Conservation (phyloP, 2,329 filamentous ascomycete genomes). For the Hypoxylon sp. region DNA sequence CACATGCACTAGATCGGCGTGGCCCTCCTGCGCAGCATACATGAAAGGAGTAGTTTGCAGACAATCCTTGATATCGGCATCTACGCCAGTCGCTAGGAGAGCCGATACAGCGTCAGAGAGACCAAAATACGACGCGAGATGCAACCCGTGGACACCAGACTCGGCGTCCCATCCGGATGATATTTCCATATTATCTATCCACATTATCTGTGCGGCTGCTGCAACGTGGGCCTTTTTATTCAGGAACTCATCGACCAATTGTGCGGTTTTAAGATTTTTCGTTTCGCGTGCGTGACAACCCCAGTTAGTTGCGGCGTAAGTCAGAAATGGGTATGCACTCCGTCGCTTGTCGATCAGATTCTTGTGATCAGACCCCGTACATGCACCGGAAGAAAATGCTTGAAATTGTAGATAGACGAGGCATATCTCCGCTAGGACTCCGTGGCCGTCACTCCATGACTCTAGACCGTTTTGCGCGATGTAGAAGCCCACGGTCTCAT, state of each 20-base stretch:
- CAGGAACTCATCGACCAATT: neutral
- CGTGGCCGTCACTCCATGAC: slow-evolving; percentile 10
- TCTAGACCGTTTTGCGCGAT: slow-evolving; percentile 19
- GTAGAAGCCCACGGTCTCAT: slow-evolving; percentile 20
- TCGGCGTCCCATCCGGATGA: slow-evolving; percentile 20
- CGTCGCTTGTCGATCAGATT: slow-evolving; percentile 2
- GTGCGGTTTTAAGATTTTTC: neutral
- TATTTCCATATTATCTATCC: slow-evolving; percentile 20
- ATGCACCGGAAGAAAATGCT: slow-evolving; percentile 5
- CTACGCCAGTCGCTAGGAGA: slow-evolving; percentile 14
- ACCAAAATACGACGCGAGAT: slow-evolving; percentile 20
- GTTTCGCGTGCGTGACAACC: slow-evolving; percentile 7
- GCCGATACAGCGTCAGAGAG: slow-evolving; percentile 7
- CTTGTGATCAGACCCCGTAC: neutral
- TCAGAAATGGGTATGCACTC: slow-evolving; percentile 3
- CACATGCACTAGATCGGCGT: slow-evolving; percentile 8
- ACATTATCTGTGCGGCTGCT: slow-evolving; percentile 8
- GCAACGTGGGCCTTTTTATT: neutral
- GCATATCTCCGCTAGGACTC: slow-evolving; percentile 12
- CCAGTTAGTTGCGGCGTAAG: slow-evolving; percentile 10
- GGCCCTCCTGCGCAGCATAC: slow-evolving; percentile 16
- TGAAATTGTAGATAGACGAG: slow-evolving; percentile 5
- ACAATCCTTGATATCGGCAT: slow-evolving; percentile 18
- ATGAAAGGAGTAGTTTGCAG: slow-evolving; percentile 18
- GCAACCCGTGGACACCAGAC: slow-evolving; percentile 12